These are phyloP conservation scores for Vitis rotundifolia DNA, from an alignment of 164 flowering plant genomes.

Conservation along the genomic window DNA sequence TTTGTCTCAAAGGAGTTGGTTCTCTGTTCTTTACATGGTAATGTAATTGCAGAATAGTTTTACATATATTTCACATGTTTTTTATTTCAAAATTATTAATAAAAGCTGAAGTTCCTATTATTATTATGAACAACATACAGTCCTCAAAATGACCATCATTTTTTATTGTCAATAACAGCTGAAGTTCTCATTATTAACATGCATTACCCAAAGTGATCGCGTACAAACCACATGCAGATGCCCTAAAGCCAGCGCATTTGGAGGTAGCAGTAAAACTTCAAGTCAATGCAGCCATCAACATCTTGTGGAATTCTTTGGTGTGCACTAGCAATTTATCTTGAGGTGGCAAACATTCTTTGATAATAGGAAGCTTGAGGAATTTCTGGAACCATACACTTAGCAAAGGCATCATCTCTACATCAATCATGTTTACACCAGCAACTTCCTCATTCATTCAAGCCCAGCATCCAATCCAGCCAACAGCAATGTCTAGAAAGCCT, in stretches of 20 bases:
- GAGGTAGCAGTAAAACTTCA: constrained; percentile 2
- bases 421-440: constrained; percentile 16
- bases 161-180: no score
- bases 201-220: neutral
- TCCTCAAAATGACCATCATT: no score
- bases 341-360: constrained; percentile 31
- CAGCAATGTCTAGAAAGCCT: constrained; percentile 24
- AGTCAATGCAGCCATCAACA: constrained; percentile 17
- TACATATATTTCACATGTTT: no score
- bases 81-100: no score
- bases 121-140: no score
- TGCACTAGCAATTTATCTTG: constrained; percentile 23
- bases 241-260: neutral
- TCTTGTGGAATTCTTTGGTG: constrained; percentile 16
- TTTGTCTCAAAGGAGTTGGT: no score
- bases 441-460: constrained; percentile 23
- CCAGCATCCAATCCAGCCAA: constrained; percentile 30
- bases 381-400: constrained; percentile 25
- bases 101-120: no score
- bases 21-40: no score
- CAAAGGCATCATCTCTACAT: constrained; percentile 25
- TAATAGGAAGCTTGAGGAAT: constrained; percentile 18
- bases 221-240: neutral
- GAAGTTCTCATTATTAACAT: no score
- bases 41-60: no score